These are phyloP conservation scores for Fabrea salina DNA, from an alignment of 169 alveolate species.

Conservation along the genomic window DNA sequence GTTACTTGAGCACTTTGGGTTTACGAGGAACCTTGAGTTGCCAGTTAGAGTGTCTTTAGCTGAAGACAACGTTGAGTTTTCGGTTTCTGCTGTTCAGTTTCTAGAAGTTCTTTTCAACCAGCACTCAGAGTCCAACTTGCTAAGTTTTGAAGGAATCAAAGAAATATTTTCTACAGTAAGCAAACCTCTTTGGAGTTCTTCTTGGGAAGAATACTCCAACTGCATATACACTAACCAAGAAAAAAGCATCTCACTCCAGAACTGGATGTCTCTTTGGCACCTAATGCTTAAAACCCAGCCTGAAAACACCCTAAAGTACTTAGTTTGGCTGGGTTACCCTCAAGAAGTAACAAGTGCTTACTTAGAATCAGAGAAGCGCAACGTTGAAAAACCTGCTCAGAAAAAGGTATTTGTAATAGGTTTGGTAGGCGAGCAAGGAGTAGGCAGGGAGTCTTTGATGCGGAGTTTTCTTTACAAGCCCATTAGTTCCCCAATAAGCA, in stretches of 20 bases:
- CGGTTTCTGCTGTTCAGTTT: not conserved
- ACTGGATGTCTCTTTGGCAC: constrained; percentile 4
- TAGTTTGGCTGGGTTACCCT: not conserved
- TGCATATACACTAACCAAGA: not conserved
- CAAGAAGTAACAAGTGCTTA: not conserved
- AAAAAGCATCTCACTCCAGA: not conserved
- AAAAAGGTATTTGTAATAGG: not conserved
- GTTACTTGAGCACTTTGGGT: not conserved
- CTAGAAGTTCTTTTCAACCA: constrained; percentile 3
- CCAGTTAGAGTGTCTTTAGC: not conserved
- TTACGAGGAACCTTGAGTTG: not conserved
- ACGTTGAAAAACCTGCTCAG: not conserved
- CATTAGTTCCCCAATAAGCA: not conserved
- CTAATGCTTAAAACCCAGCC: not conserved
- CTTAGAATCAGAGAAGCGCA: not conserved
- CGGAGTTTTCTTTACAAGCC: not conserved
- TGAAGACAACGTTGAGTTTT: not conserved
- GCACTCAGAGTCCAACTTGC: not conserved
- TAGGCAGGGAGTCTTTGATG: not conserved
- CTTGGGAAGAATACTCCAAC: not conserved
- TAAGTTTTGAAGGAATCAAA: not conserved
- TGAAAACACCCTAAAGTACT: not conserved
- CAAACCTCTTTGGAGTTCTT: not conserved
- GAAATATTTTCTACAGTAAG: constrained; percentile 10
- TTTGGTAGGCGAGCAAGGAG: not conserved